Conservation (phyloP, 129 eudicot species). For the Escallonia rubra region DNA sequence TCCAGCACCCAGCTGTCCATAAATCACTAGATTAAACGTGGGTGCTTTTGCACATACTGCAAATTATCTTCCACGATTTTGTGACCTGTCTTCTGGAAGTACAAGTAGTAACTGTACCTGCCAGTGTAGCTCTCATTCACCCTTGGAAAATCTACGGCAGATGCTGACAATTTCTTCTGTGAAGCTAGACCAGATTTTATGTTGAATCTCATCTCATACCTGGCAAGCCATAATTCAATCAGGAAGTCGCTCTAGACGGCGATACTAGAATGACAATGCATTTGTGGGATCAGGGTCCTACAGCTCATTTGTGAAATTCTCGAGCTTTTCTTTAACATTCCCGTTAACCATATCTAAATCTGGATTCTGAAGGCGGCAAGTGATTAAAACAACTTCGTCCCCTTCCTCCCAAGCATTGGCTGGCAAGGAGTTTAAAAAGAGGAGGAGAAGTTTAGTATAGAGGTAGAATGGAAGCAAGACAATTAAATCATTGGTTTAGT, state of each 20-base stretch:
- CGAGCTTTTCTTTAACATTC: slow-evolving; percentile 45
- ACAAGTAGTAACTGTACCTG: slow-evolving; percentile 58
- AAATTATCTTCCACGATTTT: too few species aligned
- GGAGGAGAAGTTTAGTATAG: too few species aligned
- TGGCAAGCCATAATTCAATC: slow-evolving; percentile 20
- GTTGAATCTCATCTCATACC: slow-evolving; percentile 99
- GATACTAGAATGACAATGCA: not conserved
- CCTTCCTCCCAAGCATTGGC: slow-evolving; percentile 99
- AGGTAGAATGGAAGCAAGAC: not conserved
- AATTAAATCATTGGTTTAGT: not conserved
- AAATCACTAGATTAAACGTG: too few species aligned
- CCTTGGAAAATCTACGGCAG: slow-evolving; percentile 92
- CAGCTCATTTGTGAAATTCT: slow-evolving; percentile 77
- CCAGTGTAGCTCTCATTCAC: slow-evolving; percentile 86
- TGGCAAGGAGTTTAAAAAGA: slow-evolving; percentile 20
- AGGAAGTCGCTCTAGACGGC: not conserved
- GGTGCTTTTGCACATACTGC: too few species aligned
- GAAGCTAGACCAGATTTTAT: slow-evolving; percentile 78
- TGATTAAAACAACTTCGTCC: slow-evolving; percentile 82
- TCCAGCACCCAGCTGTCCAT: too few species aligned
- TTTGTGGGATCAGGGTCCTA: slow-evolving; percentile 24
- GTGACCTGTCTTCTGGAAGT: too few species aligned
- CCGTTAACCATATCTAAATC: slow-evolving; percentile 72
- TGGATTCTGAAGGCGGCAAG: slow-evolving; percentile 77
- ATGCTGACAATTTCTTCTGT: slow-evolving; percentile 72